Percentiles rank a stretch among this genome's conserved stretches.
Evolutionary conservation across 2,329 filamentous ascomycete genomes (phyloP).

Genomic region (Colletotrichum somersetense): DNA sequence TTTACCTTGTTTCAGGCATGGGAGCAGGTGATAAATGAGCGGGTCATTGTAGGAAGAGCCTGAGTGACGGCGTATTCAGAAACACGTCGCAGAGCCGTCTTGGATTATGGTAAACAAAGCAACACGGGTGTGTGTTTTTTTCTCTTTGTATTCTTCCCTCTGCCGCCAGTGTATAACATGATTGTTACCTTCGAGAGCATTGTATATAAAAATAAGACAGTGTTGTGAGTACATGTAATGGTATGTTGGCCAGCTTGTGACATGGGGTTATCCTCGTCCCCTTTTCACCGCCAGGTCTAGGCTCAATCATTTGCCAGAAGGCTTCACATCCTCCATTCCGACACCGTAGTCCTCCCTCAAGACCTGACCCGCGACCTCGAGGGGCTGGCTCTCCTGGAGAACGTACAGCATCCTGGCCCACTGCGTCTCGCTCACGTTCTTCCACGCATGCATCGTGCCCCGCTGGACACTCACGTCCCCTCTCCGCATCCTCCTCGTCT

Average conservation of each 20-base stretch:
- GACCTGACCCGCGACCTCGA: conserved; percentile 32
- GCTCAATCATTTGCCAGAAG: conserved; percentile 24
- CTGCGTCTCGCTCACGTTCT: conserved; percentile 57
- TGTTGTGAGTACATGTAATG: background rate
- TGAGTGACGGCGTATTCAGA: background rate
- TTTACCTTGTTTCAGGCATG: no score
- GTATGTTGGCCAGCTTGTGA: background rate
- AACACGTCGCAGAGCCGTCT: background rate
- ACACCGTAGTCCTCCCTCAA: conserved; percentile 42
- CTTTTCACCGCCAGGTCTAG: no score
- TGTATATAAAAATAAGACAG: background rate
- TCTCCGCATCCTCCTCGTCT: conserved; percentile 57
- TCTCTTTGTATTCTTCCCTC: background rate
- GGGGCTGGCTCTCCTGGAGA: conserved; percentile 46
- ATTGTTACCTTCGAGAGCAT: background rate
- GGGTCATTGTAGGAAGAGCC: background rate
- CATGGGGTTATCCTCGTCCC: background rate
- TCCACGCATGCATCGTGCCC: conserved; percentile 67
- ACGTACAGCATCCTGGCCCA: conserved; percentile 61
- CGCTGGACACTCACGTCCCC: conserved; percentile 70
- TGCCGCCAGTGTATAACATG: no score
- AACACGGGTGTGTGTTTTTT: background rate
- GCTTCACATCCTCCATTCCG: conserved; percentile 43
- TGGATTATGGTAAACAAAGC: background rate
- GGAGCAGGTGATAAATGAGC: no score